Evolutionary conservation across 306 rosid genomes (phyloP).

Genomic region (Vigna hirtella): DNA sequence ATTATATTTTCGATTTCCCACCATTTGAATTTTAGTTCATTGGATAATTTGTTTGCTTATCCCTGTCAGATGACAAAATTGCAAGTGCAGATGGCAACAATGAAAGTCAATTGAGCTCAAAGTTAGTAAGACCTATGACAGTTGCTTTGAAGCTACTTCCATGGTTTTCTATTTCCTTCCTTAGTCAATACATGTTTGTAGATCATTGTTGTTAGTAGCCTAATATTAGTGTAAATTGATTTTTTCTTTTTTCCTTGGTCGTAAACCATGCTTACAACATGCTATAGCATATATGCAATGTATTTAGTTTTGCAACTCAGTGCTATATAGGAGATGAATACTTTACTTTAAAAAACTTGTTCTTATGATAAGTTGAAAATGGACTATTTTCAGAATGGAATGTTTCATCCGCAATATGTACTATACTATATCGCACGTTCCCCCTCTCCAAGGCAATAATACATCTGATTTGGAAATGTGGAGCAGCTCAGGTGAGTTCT

Average conservation of each 20-base stretch:
- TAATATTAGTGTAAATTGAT: not conserved
- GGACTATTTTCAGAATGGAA: conserved; percentile 63
- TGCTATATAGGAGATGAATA: conserved; percentile 23
- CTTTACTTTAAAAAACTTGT: conserved; percentile 13
- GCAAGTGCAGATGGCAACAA: conserved; percentile 41
- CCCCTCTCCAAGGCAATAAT: conserved; percentile 59
- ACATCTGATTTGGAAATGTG: conserved; percentile 71
- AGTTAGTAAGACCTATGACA: conserved; percentile 53
- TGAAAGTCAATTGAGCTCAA: conserved; percentile 54
- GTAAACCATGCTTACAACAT: conserved; percentile 29
- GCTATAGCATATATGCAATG: not conserved
- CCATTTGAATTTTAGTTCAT: conserved; percentile 15
- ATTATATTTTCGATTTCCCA: conserved; percentile 25
- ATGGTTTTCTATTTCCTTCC: conserved; percentile 21
- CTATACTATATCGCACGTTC: conserved; percentile 61
- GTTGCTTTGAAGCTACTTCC: conserved; percentile 25
- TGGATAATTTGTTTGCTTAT: conserved; percentile 31
- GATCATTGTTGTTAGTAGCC: not conserved
- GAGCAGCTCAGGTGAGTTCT: conserved; percentile 68
- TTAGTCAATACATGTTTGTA: conserved; percentile 9
- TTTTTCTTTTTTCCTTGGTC: conserved; percentile 2
- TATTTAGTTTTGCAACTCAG: conserved; percentile 24
- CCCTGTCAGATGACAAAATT: conserved; percentile 51
- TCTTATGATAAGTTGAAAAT: conserved; percentile 34
- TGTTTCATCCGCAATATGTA: conserved; percentile 57